A percentile compares a stretch with the other conserved stretches of the same genome.
phyloP scores from a whole-genome alignment of 2,329 filamentous ascomycete species.

The Davidsoniella virescens region DNA sequence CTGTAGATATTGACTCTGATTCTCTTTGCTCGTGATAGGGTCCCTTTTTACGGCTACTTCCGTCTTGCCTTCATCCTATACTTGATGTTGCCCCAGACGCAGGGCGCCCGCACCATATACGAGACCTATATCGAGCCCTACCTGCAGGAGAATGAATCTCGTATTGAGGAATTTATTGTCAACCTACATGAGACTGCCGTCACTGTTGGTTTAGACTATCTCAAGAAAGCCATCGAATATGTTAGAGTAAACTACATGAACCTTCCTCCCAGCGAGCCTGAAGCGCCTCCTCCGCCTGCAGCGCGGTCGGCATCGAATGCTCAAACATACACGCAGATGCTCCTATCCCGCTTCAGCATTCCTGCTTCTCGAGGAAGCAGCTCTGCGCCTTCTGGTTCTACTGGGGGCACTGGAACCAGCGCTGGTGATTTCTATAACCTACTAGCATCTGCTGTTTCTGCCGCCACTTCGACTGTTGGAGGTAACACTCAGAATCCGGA shows the following conservation, averaged over 20 bases:
- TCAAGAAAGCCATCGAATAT: slow-evolving; percentile 53
- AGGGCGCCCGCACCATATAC: slow-evolving; percentile 78
- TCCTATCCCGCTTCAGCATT: slow-evolving; percentile 76
- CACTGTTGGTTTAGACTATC: slow-evolving; percentile 58
- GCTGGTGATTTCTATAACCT: slow-evolving; percentile 59
- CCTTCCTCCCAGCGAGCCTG: slow-evolving; percentile 39
- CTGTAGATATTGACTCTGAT: not conserved
- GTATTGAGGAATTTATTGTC: slow-evolving; percentile 83
- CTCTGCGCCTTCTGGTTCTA: slow-evolving; percentile 19
- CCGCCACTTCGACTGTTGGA: slow-evolving; percentile 21
- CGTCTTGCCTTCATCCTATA: slow-evolving; percentile 79
- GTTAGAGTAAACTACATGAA: slow-evolving; percentile 67
- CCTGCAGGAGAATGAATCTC: slow-evolving; percentile 66
- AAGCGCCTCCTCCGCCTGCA: slow-evolving; percentile 22
- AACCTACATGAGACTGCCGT: slow-evolving; percentile 63
- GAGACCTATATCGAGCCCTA: slow-evolving; percentile 75
- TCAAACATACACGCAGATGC: slow-evolving; percentile 56
- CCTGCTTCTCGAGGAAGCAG: slow-evolving; percentile 36
- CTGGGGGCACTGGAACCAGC: slow-evolving; percentile 22
- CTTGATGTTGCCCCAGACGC: slow-evolving; percentile 93
- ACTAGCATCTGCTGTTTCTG: slow-evolving; percentile 56
- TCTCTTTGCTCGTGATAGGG: slow-evolving; percentile 28
- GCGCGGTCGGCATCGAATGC: slow-evolving; percentile 28
- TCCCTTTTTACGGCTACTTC: slow-evolving; percentile 88
- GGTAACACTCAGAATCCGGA: slow-evolving; percentile 17